Base-by-base conservation (phyloP, 768 basidiomycete species). In the Naganishia vishniacii region DNA sequence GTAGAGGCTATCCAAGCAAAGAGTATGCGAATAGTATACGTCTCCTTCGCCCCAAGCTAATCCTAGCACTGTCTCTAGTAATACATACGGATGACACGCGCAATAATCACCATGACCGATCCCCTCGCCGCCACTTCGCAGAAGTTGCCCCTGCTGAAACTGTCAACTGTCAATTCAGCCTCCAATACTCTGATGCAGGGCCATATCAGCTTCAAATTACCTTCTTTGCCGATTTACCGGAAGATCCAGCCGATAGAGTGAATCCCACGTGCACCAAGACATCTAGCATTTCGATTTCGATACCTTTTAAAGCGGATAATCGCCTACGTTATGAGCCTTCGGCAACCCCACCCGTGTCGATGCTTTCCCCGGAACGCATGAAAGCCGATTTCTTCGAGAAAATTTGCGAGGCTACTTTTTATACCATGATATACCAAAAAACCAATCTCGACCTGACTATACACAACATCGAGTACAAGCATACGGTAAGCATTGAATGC, bases 121-220 rank as follows among this genome's bases (percentile, higher is more conserved):
- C 26, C 13, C 37, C 53, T 37, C 53, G 53, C 13, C 32, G 11
- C 12, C 34, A 41, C 6, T 82, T 90, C 62, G 90, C 91, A 15
- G 72, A 77, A 1, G 74, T 94, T 20, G 68, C 79, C 1, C 84
- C 88, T 0, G 86, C 86, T 1, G 80, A 79, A 0, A 83, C 80
- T 37, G 79, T 79, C 2, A 68, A 81, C 49, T 89, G 87, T 74
- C 86, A 84, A 9, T 72, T 97, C 40, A 80, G 81, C 69, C 79
- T 94, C 37, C 76, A 80, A 42, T 85, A 82, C 68, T 80, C 81
- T 0, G 86, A 81, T 1, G 79, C 83, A 0, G 89, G 88, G 1
- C 84, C 88, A 59, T 83, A 91, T 46, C 81, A 84, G 46, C 75
- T 95, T 60, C 92, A 95, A 72, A 79, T 94, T 37, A 91, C 90